These are phyloP conservation scores for Kurtzmaniella quercitrusa DNA, from an alignment of 1,139 yeast genomes.

Conservation along the genomic window DNA sequence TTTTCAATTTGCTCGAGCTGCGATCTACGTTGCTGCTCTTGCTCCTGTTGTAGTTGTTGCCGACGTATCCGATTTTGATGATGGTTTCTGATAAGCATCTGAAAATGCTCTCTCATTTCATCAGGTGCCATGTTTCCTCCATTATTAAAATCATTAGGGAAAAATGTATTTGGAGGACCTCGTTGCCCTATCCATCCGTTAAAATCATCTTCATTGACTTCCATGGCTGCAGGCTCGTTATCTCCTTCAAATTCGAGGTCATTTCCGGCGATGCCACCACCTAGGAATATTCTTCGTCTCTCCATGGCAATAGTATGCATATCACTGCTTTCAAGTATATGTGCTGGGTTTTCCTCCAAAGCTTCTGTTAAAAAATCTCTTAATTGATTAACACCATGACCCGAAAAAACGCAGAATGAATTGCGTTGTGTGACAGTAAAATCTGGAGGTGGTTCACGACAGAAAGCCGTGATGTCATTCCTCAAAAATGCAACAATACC, in stretches of 20 bases:
- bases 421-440: slow-evolving; percentile 84
- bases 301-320: slow-evolving; percentile 31
- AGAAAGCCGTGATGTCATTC: slow-evolving; percentile 78
- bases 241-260: slow-evolving; percentile 8
- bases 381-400: slow-evolving; percentile 75
- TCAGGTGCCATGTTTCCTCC: slow-evolving; percentile 32
- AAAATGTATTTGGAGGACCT: slow-evolving; percentile 14
- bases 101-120: slow-evolving; percentile 39
- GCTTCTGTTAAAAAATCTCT: slow-evolving; percentile 55
- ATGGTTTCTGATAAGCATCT: slow-evolving; percentile 27
- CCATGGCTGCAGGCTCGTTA: neutral
- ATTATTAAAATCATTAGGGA: slow-evolving; percentile 4
- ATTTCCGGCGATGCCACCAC: slow-evolving; percentile 15
- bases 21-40: slow-evolving; percentile 8
- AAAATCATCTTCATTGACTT: slow-evolving; percentile 20
- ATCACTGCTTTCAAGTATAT: slow-evolving; percentile 38
- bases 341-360: slow-evolving; percentile 39
- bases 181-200: slow-evolving; percentile 32
- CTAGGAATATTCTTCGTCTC: slow-evolving; percentile 27
- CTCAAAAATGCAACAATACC: slow-evolving; percentile 88
- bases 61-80: slow-evolving; percentile 15
- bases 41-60: slow-evolving; percentile 5
- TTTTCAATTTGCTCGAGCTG: slow-evolving; percentile 9
- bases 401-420: slow-evolving; percentile 90
- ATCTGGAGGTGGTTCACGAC: slow-evolving; percentile 94